Conservation (phyloP, 257 asterid species). For the Solanum acaule region DNA sequence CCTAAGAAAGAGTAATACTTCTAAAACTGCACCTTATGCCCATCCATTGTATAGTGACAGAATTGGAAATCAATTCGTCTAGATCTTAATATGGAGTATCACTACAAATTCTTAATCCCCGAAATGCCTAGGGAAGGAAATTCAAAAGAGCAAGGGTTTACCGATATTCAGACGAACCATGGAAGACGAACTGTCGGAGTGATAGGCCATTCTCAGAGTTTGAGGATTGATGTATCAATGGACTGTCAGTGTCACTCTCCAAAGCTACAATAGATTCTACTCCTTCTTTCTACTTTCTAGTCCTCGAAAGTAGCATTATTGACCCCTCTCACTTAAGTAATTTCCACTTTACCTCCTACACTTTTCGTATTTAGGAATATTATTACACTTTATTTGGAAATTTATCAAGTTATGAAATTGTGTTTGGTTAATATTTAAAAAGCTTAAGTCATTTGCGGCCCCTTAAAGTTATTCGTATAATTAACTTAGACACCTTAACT, state of each 20-base stretch:
- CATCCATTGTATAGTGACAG: not conserved
- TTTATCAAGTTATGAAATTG: not conserved
- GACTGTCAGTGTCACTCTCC: not conserved
- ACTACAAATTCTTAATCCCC: not conserved
- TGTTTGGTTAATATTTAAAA: too few relatives aligned
- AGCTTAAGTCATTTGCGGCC: too few relatives aligned
- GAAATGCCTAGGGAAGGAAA: not conserved
- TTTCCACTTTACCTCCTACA: not conserved
- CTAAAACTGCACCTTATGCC: not conserved
- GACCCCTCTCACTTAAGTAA: not conserved
- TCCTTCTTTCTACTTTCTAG: not conserved
- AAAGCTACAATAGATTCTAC: not conserved
- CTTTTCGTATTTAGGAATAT: not conserved
- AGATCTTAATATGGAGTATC: not conserved
- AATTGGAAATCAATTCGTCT: not conserved
- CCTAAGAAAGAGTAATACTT: not conserved
- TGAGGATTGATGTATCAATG: not conserved
- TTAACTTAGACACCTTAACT: too few relatives aligned
- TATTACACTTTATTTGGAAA: not conserved
- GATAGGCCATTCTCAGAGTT: conserved; percentile 15
- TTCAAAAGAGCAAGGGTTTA: not conserved
- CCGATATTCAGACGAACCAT: conserved; percentile 63
- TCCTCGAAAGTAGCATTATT: not conserved
- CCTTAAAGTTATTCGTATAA: too few relatives aligned
- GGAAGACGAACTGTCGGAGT: conserved; percentile 33